Evolutionary conservation across 2,329 filamentous ascomycete species (phyloP), one percentile per base, ranked within the genome.

Genomic region (Fusarium clavum): DNA sequence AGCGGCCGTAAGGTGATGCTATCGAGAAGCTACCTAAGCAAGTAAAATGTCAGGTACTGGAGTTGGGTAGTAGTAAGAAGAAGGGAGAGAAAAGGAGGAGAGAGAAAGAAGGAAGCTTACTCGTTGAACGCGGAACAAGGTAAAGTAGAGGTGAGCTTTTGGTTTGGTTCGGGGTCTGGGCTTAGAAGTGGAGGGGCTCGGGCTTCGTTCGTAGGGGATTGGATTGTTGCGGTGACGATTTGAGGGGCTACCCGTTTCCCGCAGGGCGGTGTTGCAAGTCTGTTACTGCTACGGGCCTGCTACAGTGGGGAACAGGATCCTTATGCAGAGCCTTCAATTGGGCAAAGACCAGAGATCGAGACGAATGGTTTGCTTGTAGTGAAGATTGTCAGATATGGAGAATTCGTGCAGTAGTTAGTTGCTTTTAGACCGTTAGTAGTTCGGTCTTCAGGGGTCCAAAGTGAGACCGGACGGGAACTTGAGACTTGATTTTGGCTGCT

Each of bases 221-320:
- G 49, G 49, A 43, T 53, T 53, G 49, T 53, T 67, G 73, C 75
- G 77, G 77, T 78, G 75, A 78, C 74, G 73, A 77, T 78, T 48
- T 32, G 77, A 79, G 77, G 77, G 76, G 77, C 75, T 66, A 48
- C 61, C 63, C 61, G 61, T 74, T 71, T 71, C 64, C 49, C 61
- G 55, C 68, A 66, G 64, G 49, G 71, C 70, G 67, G 71, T 73
- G 69, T 71, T 72, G 58, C 57, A 44, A 60, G 34, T 46, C 48
- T 53, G 49, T 44, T 57, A 34, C 41, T 49, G 53, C 29, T 56
- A 56, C 44, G 52, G 22, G 34, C 60, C 49, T 60, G 61, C 52
- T 54, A 47, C 46, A 43, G 69, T 69, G 68, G 68, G 45, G 56
- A 55, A 25, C 44, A 43, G 24, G 30, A 38, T 20, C 24, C 32